These are phyloP conservation scores for Alternaria atra DNA, from an alignment of 2,329 filamentous ascomycete genomes.

Conservation along the genomic window DNA sequence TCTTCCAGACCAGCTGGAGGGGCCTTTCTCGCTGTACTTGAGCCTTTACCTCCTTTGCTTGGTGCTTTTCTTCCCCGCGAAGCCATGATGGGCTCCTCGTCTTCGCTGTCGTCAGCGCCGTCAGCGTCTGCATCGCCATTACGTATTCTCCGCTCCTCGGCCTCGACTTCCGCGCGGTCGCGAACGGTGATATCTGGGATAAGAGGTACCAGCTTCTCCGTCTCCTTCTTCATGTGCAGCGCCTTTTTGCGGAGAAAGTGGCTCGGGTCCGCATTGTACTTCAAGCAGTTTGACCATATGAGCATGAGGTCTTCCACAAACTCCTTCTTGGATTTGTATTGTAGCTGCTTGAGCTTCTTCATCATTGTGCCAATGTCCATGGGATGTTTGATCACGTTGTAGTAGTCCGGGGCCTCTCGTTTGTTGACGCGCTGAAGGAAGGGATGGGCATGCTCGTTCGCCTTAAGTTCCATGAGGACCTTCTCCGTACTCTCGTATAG, in stretches of 20 bases:
- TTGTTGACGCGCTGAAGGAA: slow-evolving; percentile 96
- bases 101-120: slow-evolving; percentile 88
- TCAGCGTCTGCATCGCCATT: slow-evolving; percentile 83
- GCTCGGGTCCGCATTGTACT: slow-evolving; percentile 89
- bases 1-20: slow-evolving; percentile 77
- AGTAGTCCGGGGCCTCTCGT: slow-evolving; percentile 95
- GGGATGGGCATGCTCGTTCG: slow-evolving; percentile 96
- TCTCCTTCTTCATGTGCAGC: slow-evolving; percentile 95
- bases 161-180: slow-evolving; percentile 91
- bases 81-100: slow-evolving; percentile 94
- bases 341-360: slow-evolving; percentile 83
- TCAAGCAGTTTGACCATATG: slow-evolving; percentile 97
- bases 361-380: slow-evolving; percentile 99
- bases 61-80: slow-evolving; percentile 90
- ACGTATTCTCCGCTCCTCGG: slow-evolving; percentile 75
- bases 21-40: slow-evolving; percentile 72
- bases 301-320: slow-evolving; percentile 93
- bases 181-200: slow-evolving; percentile 93
- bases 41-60: slow-evolving; percentile 75
- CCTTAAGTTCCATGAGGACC: slow-evolving; percentile 95
- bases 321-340: slow-evolving; percentile 78
- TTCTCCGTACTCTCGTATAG: slow-evolving; percentile 97
- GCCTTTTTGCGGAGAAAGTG: slow-evolving; percentile 92
- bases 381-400: slow-evolving; percentile 90
- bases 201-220: slow-evolving; percentile 92